Conservation (phyloP, 495 filamentous ascomycete species). For the Neurospora hispaniola region DNA sequence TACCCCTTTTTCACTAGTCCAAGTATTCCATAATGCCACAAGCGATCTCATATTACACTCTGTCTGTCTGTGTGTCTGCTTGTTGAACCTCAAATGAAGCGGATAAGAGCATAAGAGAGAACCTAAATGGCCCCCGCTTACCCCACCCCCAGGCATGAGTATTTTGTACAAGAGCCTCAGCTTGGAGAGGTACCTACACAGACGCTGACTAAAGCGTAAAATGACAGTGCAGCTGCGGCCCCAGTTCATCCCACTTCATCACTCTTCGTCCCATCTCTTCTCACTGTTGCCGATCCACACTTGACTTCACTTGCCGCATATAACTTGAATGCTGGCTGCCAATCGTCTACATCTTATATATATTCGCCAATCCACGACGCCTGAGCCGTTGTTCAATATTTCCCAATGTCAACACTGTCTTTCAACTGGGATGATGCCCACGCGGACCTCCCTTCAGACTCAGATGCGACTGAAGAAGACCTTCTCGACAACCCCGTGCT, state of each 20-base stretch:
- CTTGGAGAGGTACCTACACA: neutral
- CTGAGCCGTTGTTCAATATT: too few species aligned
- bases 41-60: too few species aligned
- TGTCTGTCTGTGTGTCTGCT: neutral
- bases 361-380: too few species aligned
- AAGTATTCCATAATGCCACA: too few species aligned
- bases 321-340: neutral
- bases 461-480: neutral
- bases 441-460: neutral
- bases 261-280: neutral
- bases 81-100: neutral
- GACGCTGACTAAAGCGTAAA: neutral
- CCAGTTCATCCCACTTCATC: neutral
- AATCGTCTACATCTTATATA: neutral
- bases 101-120: neutral
- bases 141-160: neutral
- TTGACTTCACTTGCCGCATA: neutral
- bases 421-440: neutral
- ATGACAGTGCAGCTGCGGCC: neutral
- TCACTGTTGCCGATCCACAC: neutral
- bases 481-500: slow-evolving; percentile 64
- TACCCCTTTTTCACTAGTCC: neutral
- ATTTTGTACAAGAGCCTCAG: neutral
- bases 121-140: neutral
- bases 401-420: neutral